Evolutionary conservation across 805 yeast genomes (phyloP), one percentile per base, ranked within the genome.

Genomic region (Myxozyma mucilagina): DNA sequence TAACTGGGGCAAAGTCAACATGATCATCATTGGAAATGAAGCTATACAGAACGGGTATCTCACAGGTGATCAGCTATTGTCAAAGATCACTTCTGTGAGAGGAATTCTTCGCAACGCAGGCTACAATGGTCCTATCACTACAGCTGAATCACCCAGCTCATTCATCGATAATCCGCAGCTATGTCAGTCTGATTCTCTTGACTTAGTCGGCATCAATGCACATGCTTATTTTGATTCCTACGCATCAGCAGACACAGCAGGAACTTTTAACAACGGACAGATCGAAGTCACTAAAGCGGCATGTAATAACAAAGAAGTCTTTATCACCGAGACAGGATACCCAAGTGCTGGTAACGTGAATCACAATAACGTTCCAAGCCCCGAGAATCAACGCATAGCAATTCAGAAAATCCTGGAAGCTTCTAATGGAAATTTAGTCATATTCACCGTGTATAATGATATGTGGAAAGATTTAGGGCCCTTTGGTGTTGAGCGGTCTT

Each of bases 301-400:
- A 49, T 91, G 97, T 77, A 76, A 82, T 34, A 75, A 77, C 59
- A 78, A 80, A 72, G 59, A 56, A 44, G 92, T 90, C 60, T 76
- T 90, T 69, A 84, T 93, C 71, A 84, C 92, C 67, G 98, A 93
- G 82, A 81, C 97, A 61, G 99, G 99, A 67, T 93, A 97, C 97
- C 98, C 99, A 73, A 83, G 90, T 67, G 74, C 82, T 72, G 98
- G 99, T 79, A 78, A 83, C 66, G 78, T 86, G 71, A 83, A 85
- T 78, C 91, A 90, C 75, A 80, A 74, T 64, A 96, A 97, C 70
- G 86, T 90, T 59, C 94, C 97, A 60, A 87, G 96, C 53, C 68
- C 78, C 57, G 78, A 74, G 34, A 87, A 92, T 82, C 97, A 91
- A 81, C 64, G 77, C 55, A 77, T 89, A 71, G 69, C 69, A 1